A percentile compares a stretch with the other conserved stretches of the same genome.
Conservation (phyloP, 2,329 filamentous ascomycete genomes). For the Penicillium concentricum region DNA sequence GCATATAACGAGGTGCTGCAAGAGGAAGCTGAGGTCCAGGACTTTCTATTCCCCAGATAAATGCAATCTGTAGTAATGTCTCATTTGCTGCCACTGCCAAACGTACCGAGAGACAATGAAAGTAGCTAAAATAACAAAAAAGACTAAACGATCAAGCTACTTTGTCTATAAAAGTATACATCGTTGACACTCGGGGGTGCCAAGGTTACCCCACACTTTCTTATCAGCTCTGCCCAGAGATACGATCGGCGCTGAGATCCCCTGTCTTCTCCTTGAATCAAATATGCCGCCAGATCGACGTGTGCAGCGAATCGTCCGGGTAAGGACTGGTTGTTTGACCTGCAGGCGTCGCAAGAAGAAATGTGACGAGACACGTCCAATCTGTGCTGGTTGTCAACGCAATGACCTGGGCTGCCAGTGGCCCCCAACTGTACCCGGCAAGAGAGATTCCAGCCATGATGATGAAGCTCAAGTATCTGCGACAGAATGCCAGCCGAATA, state of each 20-base stretch:
- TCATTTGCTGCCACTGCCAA: not conserved
- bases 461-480: not conserved
- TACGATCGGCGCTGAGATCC: not conserved
- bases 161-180: too few species aligned
- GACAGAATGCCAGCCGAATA: conserved; percentile 5
- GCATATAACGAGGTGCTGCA: conserved; percentile 50
- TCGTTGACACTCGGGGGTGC: not conserved
- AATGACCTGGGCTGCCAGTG: conserved; percentile 31
- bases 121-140: not conserved
- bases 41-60: conserved; percentile 4
- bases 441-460: conserved; percentile 6
- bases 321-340: conserved; percentile 33
- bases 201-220: conserved; percentile 8
- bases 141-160: not conserved
- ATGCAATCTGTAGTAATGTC: not conserved
- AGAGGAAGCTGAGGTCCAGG: conserved; percentile 19
- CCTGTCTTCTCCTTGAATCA: not conserved
- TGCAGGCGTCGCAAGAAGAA: conserved; percentile 37
- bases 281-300: conserved; percentile 21
- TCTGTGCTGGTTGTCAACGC: conserved; percentile 33
- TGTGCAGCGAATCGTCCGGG: conserved; percentile 31
- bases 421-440: conserved; percentile 22
- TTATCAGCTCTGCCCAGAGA: not conserved
- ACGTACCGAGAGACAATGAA: not conserved
- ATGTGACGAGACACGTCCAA: conserved; percentile 35